Conservation (phyloP, 1,139 yeast genomes). For the Candida mesenterica region DNA sequence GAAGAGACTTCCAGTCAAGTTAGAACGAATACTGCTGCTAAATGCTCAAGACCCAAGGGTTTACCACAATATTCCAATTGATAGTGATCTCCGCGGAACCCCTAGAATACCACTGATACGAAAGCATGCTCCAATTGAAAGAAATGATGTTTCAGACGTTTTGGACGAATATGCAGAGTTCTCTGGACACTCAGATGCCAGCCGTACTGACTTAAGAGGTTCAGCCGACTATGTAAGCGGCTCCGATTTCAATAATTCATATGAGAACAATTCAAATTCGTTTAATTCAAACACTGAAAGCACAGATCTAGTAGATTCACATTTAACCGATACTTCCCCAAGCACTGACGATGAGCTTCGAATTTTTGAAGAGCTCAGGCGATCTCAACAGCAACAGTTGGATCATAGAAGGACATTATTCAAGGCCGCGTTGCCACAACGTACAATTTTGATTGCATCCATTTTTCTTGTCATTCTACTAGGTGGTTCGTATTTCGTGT, state of each 20-base stretch:
- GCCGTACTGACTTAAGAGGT: not conserved
- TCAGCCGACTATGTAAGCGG: not conserved
- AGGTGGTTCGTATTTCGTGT: slow-evolving; percentile 22
- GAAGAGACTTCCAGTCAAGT: not conserved
- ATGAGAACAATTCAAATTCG: no score
- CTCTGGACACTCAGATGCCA: slow-evolving; percentile 1
- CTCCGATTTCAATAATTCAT: no score
- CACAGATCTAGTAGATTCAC: slow-evolving; percentile 1
- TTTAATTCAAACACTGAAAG: not conserved
- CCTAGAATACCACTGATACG: not conserved
- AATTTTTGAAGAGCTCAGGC: slow-evolving; percentile 6
- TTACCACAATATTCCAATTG: no score
- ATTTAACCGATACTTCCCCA: not conserved
- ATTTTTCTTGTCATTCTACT: slow-evolving; percentile 5
- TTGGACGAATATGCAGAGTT: slow-evolving; percentile 1
- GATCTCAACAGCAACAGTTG: slow-evolving; percentile 4
- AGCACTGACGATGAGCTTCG: slow-evolving; percentile 4
- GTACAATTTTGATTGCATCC: not conserved
- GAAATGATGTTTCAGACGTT: slow-evolving; percentile 1
- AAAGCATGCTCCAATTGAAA: not conserved
- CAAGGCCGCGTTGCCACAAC: not conserved
- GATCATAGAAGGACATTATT: slow-evolving; percentile 1
- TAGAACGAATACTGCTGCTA: no score
- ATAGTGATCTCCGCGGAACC: not conserved
- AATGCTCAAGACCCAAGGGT: no score